A percentile compares a stretch with the other conserved stretches of the same genome.
These are phyloP conservation scores for Pichia eremophila DNA, from an alignment of 805 yeast species.

Conservation along the genomic window DNA sequence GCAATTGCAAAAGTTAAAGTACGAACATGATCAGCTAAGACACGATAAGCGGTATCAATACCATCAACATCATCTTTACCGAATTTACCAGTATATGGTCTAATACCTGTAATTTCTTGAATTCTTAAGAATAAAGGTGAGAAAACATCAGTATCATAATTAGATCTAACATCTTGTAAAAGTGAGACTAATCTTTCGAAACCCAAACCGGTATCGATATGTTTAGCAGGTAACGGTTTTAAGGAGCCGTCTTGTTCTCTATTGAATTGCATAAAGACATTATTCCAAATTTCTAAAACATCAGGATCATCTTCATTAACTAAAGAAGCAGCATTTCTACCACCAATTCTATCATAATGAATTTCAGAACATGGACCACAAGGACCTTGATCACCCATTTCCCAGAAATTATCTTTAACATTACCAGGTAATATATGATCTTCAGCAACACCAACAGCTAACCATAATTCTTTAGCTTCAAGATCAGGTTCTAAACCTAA, in stretches of 20 bases:
- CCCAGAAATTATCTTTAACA: conserved; percentile 95
- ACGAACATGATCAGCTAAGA: conserved; percentile 96
- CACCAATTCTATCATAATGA: conserved; percentile 97
- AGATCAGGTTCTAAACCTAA: conserved; percentile 85
- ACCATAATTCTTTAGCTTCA: conserved; percentile 88
- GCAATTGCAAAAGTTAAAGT: conserved; percentile 92
- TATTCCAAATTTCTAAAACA: conserved; percentile 96
- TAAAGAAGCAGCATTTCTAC: conserved; percentile 84
- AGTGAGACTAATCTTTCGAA: conserved; percentile 95
- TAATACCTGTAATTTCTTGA: conserved; percentile 87
- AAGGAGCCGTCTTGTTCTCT: conserved; percentile 82
- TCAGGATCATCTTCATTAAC: conserved; percentile 98
- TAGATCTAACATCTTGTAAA: conserved; percentile 82
- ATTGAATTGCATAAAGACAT: conserved; percentile 94
- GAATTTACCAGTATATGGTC: conserved; percentile 86
- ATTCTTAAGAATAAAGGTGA: conserved; percentile 78
- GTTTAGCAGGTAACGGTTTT: conserved; percentile 83
- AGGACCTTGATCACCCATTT: conserved; percentile 99
- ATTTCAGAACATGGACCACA: conserved; percentile 99
- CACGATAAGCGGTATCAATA: conserved; percentile 96
- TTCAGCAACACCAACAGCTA: conserved; percentile 76
- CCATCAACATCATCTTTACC: conserved; percentile 92
- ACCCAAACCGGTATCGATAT: conserved; percentile 98
- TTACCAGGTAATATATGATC: conserved; percentile 91
- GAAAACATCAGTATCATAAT: conserved; percentile 97